Evolutionary conservation across 2,329 filamentous ascomycete species (phyloP), one percentile per base, ranked within the genome.

Genomic region (Alternaria consortialis): DNA sequence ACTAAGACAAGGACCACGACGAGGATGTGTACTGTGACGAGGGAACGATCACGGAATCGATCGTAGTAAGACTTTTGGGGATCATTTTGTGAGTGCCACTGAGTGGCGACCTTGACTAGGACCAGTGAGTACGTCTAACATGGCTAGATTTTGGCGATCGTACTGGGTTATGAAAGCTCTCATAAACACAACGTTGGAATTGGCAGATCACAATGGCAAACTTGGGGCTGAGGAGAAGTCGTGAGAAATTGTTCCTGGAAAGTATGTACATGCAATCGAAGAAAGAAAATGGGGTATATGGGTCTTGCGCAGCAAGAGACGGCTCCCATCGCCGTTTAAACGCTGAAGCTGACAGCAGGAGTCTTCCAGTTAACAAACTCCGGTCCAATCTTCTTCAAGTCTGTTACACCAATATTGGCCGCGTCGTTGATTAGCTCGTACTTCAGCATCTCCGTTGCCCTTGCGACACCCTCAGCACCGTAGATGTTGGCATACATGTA

Each of bases 391-490:
- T 71, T 65, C 60, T 76, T 73, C 31, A 77, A 27, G 43, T 77
- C 70, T 0, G 58, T 54, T n/a, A 77, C 69, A 40, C 75, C 75
- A 11, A 75, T 29, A 58, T 78, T 76, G 2, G 72, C 74, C 7
- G 75, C 74, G 55, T 78, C 75, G 32, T 74, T 73, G 17, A 71
- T 58, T 27, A 87, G 74, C 77, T 86, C 85, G 57, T 80, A 77
- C 78, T 84, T 85, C 66, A 87, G 73, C 11, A 87, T 77, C 53
- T 81, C 70, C 53, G 85, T 82, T 6, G 78, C 84, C 68, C 85
- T 81, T 72, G 87, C 84, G 0, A 91, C 88, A 53, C 89, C 89
- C 32, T 83, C 81, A 74, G 85, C 84, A 3, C 89, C 89, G 61
- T 87, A 86, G 37, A 81, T 71, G 65, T 85, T 85, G 50, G 82